A percentile compares a stretch with the other conserved stretches of the same genome.
These are phyloP conservation scores for Eucalyptus leucophloia DNA, from an alignment of 345 rosid species.

Conservation along the genomic window DNA sequence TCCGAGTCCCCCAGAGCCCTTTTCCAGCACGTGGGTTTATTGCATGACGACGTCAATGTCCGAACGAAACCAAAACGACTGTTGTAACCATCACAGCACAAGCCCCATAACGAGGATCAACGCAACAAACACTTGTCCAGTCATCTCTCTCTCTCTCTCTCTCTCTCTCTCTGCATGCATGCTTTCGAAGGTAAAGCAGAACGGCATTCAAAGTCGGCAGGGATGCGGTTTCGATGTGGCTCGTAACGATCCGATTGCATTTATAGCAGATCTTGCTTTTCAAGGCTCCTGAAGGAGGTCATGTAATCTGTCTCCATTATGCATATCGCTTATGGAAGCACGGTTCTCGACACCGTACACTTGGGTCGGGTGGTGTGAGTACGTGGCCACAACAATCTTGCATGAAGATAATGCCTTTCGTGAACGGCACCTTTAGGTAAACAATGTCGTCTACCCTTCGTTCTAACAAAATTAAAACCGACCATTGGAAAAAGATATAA, in stretches of 20 bases:
- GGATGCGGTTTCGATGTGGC: not conserved
- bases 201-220: not conserved
- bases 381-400: not conserved
- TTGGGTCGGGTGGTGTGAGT: not conserved
- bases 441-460: not conserved
- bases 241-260: not conserved
- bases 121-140: not conserved
- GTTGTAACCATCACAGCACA: not conserved
- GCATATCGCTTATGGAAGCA: not conserved
- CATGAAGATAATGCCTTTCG: not conserved
- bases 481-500: not conserved
- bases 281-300: not conserved
- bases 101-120: not conserved
- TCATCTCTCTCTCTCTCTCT: not conserved
- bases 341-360: not conserved
- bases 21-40: not conserved
- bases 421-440: not conserved
- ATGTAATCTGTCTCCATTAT: not conserved
- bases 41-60: not conserved
- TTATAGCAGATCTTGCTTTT: not conserved
- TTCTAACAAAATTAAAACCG: not conserved
- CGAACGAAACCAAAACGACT: not conserved
- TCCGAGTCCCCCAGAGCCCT: not conserved
- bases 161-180: not conserved
- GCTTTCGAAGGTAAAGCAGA: not conserved